Base-by-base conservation (phyloP, 2,329 filamentous ascomycete genomes). In the Coniochaeta pulveracea region DNA sequence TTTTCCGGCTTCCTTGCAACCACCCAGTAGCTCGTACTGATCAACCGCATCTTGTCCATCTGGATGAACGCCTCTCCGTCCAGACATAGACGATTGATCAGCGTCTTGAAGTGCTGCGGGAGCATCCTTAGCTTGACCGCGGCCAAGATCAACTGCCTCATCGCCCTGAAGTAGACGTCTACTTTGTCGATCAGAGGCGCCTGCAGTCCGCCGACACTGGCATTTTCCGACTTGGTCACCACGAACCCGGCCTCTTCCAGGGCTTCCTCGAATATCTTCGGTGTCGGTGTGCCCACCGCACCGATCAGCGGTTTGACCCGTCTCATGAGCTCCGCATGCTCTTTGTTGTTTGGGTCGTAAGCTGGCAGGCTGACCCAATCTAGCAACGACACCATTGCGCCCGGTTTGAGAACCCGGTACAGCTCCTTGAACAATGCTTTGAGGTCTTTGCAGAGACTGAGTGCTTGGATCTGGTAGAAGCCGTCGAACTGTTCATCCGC, bases 391-490 rank as follows among this genome's bases (percentile, higher is more conserved):
- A 71, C 58, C 42, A 56, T 60, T 9, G 65, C 60, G 10, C 65
- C 66, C 1, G 66, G 66, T 46, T 64, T 64, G 34, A 70, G 41
- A 4, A 70, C 52, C 12, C 66, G 58, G 45, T 55, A 60, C 34
- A 70, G 50, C 46, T 71, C 66, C 31, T 48, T 49, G 50, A 69
- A 68, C 9, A 69, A 53, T 6, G 54, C 49, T 3, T 52, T 43
- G 2, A 63, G 53, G 34, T 70, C 63, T 39, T 64, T 65, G 55
- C 63, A 69, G 19, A 60, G 63, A 55, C 58, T 74, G 46, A 59
- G 65, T 35, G 54, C 76, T 58, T 59, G 76, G 61, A 61, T 77
- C 64, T 61, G 68, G 57, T 63, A 71, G 38, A 70, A 69, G 19
- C 58, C 64, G 36, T 71, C 65, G 44, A 71, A 69, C 26, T 53